These are phyloP conservation scores for Lepidium africanum DNA, from an alignment of 345 rosid species.

Conservation along the genomic window DNA sequence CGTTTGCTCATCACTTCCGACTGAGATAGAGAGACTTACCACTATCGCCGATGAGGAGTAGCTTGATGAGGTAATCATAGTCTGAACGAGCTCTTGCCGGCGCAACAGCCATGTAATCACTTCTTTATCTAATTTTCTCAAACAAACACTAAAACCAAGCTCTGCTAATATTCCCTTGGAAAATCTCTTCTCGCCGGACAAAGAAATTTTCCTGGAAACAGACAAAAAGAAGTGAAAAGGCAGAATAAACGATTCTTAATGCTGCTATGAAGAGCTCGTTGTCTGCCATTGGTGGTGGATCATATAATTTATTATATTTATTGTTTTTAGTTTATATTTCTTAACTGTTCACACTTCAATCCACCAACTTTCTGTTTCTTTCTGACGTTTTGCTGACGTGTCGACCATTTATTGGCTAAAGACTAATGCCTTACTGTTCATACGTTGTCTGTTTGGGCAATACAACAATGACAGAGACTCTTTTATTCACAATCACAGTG, in stretches of 20 bases:
- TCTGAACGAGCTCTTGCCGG: conserved; percentile 50
- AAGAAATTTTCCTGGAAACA: neutral
- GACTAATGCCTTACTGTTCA: neutral
- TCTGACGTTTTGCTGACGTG: neutral
- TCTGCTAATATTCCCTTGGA: neutral
- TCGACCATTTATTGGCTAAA: neutral
- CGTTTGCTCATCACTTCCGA: neutral
- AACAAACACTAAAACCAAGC: neutral
- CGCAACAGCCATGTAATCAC: conserved; percentile 34
- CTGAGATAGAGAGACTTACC: conserved; percentile 16
- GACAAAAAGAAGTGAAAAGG: neutral
- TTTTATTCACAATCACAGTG: neutral
- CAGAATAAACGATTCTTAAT: neutral
- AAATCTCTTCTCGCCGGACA: conserved; percentile 20
- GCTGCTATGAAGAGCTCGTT: neutral
- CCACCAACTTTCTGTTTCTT: neutral
- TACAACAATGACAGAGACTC: neutral
- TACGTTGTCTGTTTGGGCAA: neutral
- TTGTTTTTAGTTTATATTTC: neutral
- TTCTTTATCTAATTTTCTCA: neutral
- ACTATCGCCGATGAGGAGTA: conserved; percentile 47
- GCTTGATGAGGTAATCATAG: conserved; percentile 47
- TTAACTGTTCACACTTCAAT: neutral
- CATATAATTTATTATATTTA: conserved; percentile 3
- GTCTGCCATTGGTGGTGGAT: conserved; percentile 13